Evolutionary conservation across 441 rosid species (phyloP).

Genomic region (Pelargonium citronellum): DNA sequence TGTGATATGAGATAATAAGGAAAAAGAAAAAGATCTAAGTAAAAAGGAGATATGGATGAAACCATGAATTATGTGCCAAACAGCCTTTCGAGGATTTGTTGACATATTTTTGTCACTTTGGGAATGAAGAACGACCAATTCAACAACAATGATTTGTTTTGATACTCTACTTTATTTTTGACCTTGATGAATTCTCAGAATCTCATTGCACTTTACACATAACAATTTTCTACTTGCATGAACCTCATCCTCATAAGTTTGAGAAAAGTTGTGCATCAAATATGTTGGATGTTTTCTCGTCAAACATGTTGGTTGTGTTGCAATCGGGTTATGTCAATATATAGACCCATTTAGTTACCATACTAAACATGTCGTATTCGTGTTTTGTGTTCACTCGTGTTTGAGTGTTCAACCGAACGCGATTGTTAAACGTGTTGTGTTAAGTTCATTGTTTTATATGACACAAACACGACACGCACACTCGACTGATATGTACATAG

Average conservation of each 20-base stretch:
- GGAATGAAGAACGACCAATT: background rate
- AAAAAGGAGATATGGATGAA: background rate
- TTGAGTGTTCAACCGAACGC: no score
- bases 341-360: background rate
- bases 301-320: no score
- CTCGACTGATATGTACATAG: background rate
- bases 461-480: no score
- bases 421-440: no score
- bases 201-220: background rate
- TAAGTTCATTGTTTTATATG: no score
- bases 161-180: background rate
- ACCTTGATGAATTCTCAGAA: background rate
- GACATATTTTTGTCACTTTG: background rate
- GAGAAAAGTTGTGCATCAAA: background rate
- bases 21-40: no score
- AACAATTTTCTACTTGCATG: background rate
- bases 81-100: background rate
- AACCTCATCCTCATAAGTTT: background rate
- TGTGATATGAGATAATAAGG: no score
- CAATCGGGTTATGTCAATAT: background rate
- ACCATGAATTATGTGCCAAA: background rate
- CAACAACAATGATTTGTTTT: background rate
- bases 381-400: no score
- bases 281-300: no score
- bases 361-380: no score